Evolutionary conservation across 2,329 filamentous ascomycete species (phyloP).

Genomic region (Penicillium sp.): DNA sequence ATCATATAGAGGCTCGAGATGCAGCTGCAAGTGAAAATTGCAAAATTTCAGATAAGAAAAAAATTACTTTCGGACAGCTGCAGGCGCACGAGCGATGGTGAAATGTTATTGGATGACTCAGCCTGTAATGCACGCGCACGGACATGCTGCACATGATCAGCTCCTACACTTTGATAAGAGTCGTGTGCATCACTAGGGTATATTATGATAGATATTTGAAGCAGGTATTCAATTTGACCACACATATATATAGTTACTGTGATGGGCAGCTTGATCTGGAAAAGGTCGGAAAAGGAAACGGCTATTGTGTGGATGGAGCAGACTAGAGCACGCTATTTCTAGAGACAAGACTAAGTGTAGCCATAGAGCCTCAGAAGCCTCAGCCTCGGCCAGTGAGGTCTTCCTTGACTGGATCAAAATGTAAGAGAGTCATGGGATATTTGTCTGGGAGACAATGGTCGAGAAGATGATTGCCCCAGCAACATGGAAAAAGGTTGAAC

Average conservation of each 20-base stretch:
- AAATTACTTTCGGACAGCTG: not conserved
- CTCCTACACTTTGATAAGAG: not conserved
- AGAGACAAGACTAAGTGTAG: not conserved
- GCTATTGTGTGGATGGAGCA: not conserved
- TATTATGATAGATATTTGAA: not conserved
- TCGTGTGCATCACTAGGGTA: not conserved
- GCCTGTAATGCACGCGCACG: conserved; percentile 2
- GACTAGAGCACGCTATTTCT: not conserved
- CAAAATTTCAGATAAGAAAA: conserved; percentile 1
- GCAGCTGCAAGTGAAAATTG: not conserved
- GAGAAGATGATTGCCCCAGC: too few species aligned
- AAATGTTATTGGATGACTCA: conserved; percentile 10
- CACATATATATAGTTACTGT: not conserved
- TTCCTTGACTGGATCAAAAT: too few species aligned
- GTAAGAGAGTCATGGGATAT: too few species aligned
- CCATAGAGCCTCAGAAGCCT: not conserved
- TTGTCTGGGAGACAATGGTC: too few species aligned
- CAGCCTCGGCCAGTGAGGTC: too few species aligned
- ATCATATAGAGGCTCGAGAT: not conserved
- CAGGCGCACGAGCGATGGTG: conserved; percentile 3
- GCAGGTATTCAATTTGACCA: not conserved
- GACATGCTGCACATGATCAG: not conserved
- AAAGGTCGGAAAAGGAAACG: not conserved
- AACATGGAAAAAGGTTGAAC: too few species aligned
- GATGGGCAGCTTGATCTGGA: not conserved